Evolutionary conservation across 1,284 basidiomycete species (phyloP).

Genomic region (Cutaneotrichosporon cutaneum): DNA sequence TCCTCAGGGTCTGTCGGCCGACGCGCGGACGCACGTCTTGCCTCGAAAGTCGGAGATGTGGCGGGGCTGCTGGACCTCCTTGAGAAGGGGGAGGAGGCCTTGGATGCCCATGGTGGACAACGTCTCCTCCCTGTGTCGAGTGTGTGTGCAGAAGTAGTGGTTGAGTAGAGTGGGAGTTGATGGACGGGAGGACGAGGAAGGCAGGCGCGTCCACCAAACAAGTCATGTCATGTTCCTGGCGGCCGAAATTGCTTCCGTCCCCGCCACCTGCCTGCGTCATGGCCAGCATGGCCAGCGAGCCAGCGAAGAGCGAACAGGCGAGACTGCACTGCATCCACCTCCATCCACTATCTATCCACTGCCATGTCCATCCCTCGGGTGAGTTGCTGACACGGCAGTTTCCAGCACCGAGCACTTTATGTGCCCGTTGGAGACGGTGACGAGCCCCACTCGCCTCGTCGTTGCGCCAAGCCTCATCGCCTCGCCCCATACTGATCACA

Average conservation of each 20-base stretch:
- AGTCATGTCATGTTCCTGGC: constrained; percentile 8
- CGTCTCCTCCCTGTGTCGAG: neutral
- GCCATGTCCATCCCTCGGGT: constrained; percentile 36
- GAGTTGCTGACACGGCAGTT: constrained; percentile 9
- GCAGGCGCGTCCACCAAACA: constrained; percentile 23
- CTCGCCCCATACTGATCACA: constrained; percentile 22
- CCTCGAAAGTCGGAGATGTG: constrained; percentile 79
- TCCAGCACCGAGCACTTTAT: neutral
- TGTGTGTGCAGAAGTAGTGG: neutral
- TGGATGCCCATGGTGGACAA: constrained; percentile 76
- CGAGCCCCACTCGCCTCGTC: neutral
- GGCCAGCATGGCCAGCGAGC: too few species aligned
- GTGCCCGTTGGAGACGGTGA: neutral
- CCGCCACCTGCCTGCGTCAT: constrained; percentile 14
- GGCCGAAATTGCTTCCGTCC: constrained; percentile 7
- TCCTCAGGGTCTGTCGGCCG: neutral
- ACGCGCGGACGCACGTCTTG: constrained; percentile 58
- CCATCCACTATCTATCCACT: constrained; percentile 9
- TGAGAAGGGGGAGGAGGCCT: constrained; percentile 88
- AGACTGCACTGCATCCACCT: neutral
- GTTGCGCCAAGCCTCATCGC: neutral
- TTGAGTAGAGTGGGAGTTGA: neutral
- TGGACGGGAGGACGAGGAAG: constrained; percentile 9
- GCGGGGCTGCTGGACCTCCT: constrained; percentile 76
- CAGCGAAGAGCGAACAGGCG: neutral